A percentile compares a stretch with the other conserved stretches of the same genome.
Evolutionary conservation across 78 protist species (phyloP).

Genomic region (Dictyostelium firmibasis): DNA sequence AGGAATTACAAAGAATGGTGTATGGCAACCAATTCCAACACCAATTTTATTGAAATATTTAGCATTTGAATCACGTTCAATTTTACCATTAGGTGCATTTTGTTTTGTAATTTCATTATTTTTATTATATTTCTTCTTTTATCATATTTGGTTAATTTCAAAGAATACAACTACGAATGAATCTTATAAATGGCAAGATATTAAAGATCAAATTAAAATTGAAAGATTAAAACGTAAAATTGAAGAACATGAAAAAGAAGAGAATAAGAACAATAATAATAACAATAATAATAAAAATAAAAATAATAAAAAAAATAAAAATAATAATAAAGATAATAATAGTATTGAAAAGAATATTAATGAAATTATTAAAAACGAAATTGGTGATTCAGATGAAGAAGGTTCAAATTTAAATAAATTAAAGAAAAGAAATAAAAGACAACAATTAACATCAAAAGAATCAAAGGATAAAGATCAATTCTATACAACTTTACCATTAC

Average conservation of each 20-base stretch:
- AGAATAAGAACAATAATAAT: not conserved
- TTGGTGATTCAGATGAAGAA: not conserved
- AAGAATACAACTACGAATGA: slow-evolving; percentile 63
- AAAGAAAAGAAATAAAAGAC: not conserved
- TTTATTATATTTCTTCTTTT: slow-evolving; percentile 44
- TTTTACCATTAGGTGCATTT: slow-evolving; percentile 72
- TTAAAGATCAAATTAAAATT: slow-evolving; percentile 48
- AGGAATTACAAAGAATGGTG: slow-evolving; percentile 18
- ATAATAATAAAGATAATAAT: not conserved
- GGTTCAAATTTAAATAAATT: not conserved
- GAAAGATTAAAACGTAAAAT: slow-evolving; percentile 20
- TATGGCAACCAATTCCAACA: slow-evolving; percentile 42
- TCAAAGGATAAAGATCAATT: not conserved
- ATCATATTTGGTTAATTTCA: slow-evolving; percentile 51
- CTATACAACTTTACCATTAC: slow-evolving; percentile 29
- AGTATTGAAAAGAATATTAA: not conserved
- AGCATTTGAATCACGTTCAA: slow-evolving; percentile 24
- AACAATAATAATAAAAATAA: not conserved
- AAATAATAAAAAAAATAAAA: not conserved
- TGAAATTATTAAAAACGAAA: not conserved
- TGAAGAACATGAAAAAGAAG: not conserved
- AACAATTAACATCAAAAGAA: not conserved
- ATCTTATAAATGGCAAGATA: slow-evolving; percentile 66
- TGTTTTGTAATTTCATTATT: slow-evolving; percentile 69
- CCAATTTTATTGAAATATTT: slow-evolving; percentile 25